These are phyloP conservation scores for Raphanus raphanistrum DNA, from an alignment of 345 rosid species.

Conservation along the genomic window DNA sequence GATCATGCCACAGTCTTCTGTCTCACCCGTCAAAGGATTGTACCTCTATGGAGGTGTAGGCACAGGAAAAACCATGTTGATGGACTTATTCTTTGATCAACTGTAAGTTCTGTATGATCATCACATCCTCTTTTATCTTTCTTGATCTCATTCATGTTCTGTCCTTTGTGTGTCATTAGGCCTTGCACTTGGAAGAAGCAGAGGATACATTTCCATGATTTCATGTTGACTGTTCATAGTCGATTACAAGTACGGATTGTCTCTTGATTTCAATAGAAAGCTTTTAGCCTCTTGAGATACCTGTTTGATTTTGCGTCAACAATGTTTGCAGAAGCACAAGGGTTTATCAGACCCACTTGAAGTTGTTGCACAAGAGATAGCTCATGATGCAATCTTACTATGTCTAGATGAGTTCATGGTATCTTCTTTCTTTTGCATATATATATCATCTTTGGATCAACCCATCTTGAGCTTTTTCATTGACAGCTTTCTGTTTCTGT, in stretches of 20 bases:
- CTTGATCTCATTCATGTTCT: background rate
- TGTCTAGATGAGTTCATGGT: slow-evolving; percentile 99
- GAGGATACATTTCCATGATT: slow-evolving; percentile 98
- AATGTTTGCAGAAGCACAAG: slow-evolving; percentile 74
- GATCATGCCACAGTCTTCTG: slow-evolving; percentile 69
- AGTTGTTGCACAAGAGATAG: slow-evolving; percentile 94
- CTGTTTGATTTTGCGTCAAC: background rate
- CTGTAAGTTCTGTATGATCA: slow-evolving; percentile 52
- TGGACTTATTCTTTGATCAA: slow-evolving; percentile 89
- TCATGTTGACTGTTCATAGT: slow-evolving; percentile 94
- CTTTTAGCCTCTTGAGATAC: background rate
- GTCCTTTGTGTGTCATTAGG: slow-evolving; percentile 43
- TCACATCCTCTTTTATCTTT: background rate
- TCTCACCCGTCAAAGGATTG: slow-evolving; percentile 84
- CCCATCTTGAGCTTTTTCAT: slow-evolving; percentile 18
- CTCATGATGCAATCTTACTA: slow-evolving; percentile 82
- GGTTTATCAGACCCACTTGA: slow-evolving; percentile 97
- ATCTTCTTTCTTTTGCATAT: background rate
- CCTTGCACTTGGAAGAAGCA: slow-evolving; percentile 89
- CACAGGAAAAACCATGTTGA: slow-evolving; percentile 97
- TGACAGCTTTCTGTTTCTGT: slow-evolving; percentile 5
- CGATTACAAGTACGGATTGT: slow-evolving; percentile 70
- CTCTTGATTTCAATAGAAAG: background rate
- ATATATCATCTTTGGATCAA: slow-evolving; percentile 1
- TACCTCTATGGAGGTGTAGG: slow-evolving; percentile 98